phyloP scores from a whole-genome alignment of 306 rosid species.

The Morella rubra region DNA sequence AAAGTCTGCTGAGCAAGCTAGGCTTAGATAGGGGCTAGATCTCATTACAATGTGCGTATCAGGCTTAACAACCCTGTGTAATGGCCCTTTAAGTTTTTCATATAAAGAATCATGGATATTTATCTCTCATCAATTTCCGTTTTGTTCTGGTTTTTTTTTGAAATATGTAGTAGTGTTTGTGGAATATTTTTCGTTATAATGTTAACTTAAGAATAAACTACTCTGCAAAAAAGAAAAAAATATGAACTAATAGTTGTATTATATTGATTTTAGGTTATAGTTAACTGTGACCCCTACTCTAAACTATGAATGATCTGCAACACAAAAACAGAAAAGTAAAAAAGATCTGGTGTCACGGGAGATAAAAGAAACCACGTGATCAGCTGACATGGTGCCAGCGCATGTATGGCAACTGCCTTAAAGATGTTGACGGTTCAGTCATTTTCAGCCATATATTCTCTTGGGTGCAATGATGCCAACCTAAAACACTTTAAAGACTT shows the following conservation, averaged over 20 bases:
- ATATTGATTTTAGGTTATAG: background rate
- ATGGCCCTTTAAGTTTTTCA: background rate
- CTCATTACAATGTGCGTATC: background rate
- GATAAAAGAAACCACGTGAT: background rate
- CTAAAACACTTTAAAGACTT: background rate
- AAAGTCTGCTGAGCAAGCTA: background rate
- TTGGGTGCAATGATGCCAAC: background rate
- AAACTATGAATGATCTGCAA: background rate
- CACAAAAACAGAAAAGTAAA: too few species aligned
- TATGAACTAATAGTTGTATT: too few species aligned
- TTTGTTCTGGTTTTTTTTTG: background rate
- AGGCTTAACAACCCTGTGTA: too few species aligned
- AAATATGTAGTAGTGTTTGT: background rate
- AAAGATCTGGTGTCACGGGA: background rate
- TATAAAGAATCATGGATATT: background rate
- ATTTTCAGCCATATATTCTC: background rate
- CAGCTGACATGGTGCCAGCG: background rate
- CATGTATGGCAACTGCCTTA: background rate
- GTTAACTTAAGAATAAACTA: background rate
- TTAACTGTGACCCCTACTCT: background rate
- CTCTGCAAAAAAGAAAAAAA: too few species aligned
- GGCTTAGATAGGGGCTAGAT: background rate
- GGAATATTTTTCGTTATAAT: background rate
- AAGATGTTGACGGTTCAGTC: background rate
- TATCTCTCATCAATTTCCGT: background rate